These are phyloP conservation scores for Gaertneriomyces semiglobifer DNA, from an alignment of 192 early-diverging fungal species.

Conservation along the genomic window DNA sequence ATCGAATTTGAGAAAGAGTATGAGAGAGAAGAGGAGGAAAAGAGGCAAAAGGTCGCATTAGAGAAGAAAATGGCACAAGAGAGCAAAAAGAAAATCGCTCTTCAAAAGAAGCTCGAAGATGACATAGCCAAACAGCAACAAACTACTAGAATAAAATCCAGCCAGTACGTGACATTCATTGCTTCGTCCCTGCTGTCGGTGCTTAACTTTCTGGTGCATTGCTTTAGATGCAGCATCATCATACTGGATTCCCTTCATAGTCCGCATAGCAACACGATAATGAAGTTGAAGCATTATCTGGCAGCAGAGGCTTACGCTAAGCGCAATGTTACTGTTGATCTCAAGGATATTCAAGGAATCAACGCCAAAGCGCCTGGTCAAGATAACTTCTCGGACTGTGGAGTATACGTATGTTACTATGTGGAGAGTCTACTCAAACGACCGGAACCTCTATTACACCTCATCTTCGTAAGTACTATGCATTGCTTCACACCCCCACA, in stretches of 20 bases:
- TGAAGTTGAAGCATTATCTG: constrained; percentile 44
- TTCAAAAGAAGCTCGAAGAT: no score
- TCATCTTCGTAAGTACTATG: constrained; percentile 40
- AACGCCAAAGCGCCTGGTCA: constrained; percentile 66
- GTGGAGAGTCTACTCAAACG: constrained; percentile 65
- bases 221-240: constrained; percentile 49
- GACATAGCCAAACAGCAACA: no score
- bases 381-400: constrained; percentile 81
- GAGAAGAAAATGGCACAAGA: no score
- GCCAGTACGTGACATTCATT: no score
- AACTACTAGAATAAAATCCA: no score
- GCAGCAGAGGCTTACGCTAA: constrained; percentile 55
- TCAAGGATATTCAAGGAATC: constrained; percentile 33
- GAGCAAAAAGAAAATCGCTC: no score
- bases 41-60: no score
- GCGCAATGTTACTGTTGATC: constrained; percentile 31
- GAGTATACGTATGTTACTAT: constrained; percentile 80
- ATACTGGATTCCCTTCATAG: constrained; percentile 63
- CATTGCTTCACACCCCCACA: background rate
- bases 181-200: no score
- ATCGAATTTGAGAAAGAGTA: constrained; percentile 7
- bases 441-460: constrained; percentile 38
- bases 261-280: constrained; percentile 41
- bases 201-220: background rate
- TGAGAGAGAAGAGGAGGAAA: constrained; percentile 1